Conservation (phyloP, 345 rosid genomes). For the Lumnitzera racemosa region DNA sequence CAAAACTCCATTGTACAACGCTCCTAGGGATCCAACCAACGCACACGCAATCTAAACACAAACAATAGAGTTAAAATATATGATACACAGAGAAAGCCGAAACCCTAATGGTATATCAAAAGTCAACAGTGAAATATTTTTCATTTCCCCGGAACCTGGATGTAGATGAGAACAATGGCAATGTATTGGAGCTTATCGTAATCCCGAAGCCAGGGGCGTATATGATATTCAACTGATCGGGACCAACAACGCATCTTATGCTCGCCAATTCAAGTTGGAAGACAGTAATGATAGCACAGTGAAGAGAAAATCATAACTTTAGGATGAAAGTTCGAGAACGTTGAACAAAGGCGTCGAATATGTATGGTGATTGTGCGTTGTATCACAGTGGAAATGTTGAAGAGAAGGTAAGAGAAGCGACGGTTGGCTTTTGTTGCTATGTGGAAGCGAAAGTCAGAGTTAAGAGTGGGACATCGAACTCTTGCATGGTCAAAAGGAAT, state of each 20-base stretch:
- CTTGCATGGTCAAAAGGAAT: too few species aligned
- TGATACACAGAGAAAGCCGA: neutral
- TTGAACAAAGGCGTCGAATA: too few species aligned
- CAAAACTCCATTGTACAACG: slow-evolving; percentile 78
- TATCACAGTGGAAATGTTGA: too few species aligned
- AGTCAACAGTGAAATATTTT: neutral
- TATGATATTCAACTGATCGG: slow-evolving; percentile 27
- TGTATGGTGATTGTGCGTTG: too few species aligned
- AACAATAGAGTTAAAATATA: neutral
- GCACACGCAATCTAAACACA: slow-evolving; percentile 66
- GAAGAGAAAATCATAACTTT: too few species aligned
- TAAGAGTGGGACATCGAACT: too few species aligned
- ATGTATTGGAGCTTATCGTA: slow-evolving; percentile 59
- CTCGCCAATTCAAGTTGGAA: neutral
- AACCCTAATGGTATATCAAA: neutral
- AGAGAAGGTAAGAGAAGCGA: too few species aligned
- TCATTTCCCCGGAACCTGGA: slow-evolving; percentile 33
- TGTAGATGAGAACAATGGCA: slow-evolving; percentile 71
- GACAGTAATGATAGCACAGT: too few species aligned
- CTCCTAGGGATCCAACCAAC: slow-evolving; percentile 78
- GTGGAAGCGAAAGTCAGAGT: too few species aligned
- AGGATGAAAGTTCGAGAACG: too few species aligned
- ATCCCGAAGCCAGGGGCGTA: slow-evolving; percentile 58
- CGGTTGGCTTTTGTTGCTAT: too few species aligned
- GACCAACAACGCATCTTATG: slow-evolving; percentile 22